Percentiles rank a stretch among this genome's conserved stretches.
Conservation (phyloP, 1,284 basidiomycete genomes). For the Leccinum pseudoinsigne region DNA sequence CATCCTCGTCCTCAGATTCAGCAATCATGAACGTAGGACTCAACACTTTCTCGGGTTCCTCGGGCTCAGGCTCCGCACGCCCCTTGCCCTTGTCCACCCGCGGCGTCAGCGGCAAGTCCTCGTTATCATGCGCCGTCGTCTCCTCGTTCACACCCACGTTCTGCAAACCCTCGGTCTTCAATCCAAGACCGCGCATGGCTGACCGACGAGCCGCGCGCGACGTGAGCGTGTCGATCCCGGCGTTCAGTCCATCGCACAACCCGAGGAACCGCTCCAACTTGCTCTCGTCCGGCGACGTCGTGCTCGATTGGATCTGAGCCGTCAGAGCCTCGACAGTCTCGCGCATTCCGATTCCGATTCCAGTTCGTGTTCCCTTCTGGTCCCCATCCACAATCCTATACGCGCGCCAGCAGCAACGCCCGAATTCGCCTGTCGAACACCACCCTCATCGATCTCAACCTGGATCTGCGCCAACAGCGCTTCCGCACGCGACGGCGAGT, state of each 20-base stretch:
- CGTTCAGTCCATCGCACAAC: constrained; percentile 71
- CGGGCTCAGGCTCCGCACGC: constrained; percentile 64
- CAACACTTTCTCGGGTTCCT: constrained; percentile 65
- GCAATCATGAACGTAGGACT: constrained; percentile 68
- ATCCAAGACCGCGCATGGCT: constrained; percentile 50
- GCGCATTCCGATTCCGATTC: constrained; percentile 34
- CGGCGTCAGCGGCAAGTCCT: constrained; percentile 54
- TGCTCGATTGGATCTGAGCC: constrained; percentile 47
- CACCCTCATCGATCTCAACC: constrained; percentile 26
- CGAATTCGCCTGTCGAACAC: neutral
- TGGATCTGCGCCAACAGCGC: constrained; percentile 50
- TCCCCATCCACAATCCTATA: neutral
- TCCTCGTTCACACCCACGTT: neutral
- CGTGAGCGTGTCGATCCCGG: constrained; percentile 46
- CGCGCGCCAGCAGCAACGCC: neutral
- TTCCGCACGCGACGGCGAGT: constrained; percentile 42
- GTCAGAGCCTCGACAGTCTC: constrained; percentile 58
- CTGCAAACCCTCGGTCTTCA: constrained; percentile 29
- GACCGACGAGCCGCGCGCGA: constrained; percentile 33
- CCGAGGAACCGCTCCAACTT: constrained; percentile 65
- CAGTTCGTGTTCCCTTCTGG: constrained; percentile 32
- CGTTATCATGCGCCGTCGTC: constrained; percentile 16
- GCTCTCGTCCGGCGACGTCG: constrained; percentile 51
- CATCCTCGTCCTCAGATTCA: constrained; percentile 61
- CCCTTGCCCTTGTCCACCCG: constrained; percentile 75